Conservation (phyloP, 176 grass and related monocot species). For the Tuctoria greenei region DNA sequence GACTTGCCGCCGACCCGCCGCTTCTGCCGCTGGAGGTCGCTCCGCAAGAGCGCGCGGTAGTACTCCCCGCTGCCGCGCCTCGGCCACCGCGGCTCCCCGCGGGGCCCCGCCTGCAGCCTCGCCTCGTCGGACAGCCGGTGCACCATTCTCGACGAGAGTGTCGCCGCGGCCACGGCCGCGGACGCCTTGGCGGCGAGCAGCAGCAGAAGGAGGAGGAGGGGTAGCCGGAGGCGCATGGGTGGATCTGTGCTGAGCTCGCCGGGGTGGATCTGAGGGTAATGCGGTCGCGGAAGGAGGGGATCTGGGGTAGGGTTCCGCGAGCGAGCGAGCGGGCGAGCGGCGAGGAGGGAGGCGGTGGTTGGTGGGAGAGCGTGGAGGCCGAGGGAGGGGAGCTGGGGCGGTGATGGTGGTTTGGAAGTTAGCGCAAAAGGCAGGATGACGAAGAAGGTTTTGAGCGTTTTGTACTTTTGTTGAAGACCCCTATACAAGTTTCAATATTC, state of each 20-base stretch:
- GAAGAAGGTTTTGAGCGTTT: conserved; percentile 27
- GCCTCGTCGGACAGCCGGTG: conserved; percentile 90
- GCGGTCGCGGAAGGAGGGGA: conserved; percentile 16
- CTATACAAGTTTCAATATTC: neutral
- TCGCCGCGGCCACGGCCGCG: conserved; percentile 11
- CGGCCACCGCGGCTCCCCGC: conserved; percentile 55
- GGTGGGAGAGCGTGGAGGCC: conserved; percentile 5
- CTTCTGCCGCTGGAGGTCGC: conserved; percentile 70
- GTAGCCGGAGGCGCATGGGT: conserved; percentile 35
- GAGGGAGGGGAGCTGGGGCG: conserved; percentile 30
- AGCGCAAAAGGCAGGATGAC: conserved; percentile 34
- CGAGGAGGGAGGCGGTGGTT: conserved; percentile 22
- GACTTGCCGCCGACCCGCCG: conserved; percentile 50
- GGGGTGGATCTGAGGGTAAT: conserved; percentile 43
- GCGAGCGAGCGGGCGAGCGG: neutral
- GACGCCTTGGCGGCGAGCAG: conserved; percentile 4
- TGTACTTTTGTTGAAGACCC: neutral
- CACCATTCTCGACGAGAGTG: conserved; percentile 66
- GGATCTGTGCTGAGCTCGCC: conserved; percentile 54
- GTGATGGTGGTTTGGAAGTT: conserved; percentile 35
- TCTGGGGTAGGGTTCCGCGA: conserved; percentile 29
- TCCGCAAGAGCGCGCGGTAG: conserved; percentile 63
- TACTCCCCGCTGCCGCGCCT: conserved; percentile 66
- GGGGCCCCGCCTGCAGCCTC: conserved; percentile 30
- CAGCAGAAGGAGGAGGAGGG: conserved; percentile 25